Base-by-base conservation (phyloP, 139 green algal genomes). In the Chlorella sorokiniana region DNA sequence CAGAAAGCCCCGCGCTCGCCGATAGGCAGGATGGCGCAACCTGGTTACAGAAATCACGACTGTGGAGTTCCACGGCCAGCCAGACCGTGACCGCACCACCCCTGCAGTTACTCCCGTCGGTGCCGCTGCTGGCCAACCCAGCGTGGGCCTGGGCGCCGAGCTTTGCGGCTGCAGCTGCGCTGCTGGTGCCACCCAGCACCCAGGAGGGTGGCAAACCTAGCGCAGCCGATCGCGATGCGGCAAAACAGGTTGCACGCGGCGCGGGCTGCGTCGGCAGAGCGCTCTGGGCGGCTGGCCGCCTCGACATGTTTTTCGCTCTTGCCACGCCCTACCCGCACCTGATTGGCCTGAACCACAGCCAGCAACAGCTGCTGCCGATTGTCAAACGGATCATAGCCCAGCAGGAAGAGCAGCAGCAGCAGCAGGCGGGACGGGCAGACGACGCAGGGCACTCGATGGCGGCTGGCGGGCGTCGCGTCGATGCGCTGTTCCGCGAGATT, bases 331-430 rank as follows among this genome's bases (percentile, higher is more conserved):
- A 82, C 45, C 3, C 27, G 7, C 64, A 82, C 44, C 44, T 65
- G 44, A 29, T 14, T 6, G 64, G 77, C 2, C 25, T 65, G 45
- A 11, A 23, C 31, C 45, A 82, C 45, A 35, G 77, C 33, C 61
- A 71, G 63, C 18, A 27, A 1, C 63, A 82, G 20, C 63, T 82
- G 63, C 63, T 82, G 63, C 77, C 77, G 2, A 10, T 67, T 14
- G 52, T 45, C 63, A n/a, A 76, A 45, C 7, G 18, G 25, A 38
- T 69, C 20, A 35, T 69, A 56, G 70, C 6, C 20, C 44, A 54
- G 8, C n/a, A 54, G 4, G n/a, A 25, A 52, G 37, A 54, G 38
- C 27, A 79, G 35, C 72, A 81, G 74, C 56, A 51, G 41, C 27
- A 23, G 59, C 38, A 38, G 40, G 69, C 33, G 8, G 20, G 14